These are phyloP conservation scores for Pueraria montana DNA, from an alignment of 306 rosid species.

Conservation along the genomic window DNA sequence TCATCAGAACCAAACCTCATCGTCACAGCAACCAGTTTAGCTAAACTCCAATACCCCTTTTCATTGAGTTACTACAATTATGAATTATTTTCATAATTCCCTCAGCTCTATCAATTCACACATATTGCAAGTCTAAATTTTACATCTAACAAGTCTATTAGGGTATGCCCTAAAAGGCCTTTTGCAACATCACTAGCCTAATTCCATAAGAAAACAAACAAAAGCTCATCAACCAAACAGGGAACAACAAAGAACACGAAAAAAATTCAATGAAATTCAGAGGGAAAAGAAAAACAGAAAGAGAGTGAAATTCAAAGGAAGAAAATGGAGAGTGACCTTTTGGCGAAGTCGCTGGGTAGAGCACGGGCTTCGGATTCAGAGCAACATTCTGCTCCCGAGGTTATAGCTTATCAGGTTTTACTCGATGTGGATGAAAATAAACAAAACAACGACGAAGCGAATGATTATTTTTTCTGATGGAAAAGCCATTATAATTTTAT, in stretches of 20 bases:
- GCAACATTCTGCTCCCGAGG: neutral
- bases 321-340: constrained; percentile 42
- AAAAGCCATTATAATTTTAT: no score
- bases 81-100: constrained; percentile 4
- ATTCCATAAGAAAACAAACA: neutral
- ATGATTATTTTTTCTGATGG: no score
- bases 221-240: neutral
- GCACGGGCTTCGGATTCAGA: constrained; percentile 5
- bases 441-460: no score
- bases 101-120: neutral
- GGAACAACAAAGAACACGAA: neutral
- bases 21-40: neutral
- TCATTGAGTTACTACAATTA: neutral
- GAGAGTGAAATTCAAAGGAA: neutral
- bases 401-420: neutral
- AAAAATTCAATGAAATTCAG: neutral
- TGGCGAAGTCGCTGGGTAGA: neutral
- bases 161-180: constrained; percentile 7
- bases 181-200: neutral
- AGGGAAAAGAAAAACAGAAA: neutral
- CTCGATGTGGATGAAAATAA: neutral
- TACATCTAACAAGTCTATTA: neutral
- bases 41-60: constrained; percentile 6
- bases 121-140: neutral
- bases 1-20: neutral